These are phyloP conservation scores for Psilocybe azurescens DNA, from an alignment of 768 basidiomycete species.

Conservation along the genomic window DNA sequence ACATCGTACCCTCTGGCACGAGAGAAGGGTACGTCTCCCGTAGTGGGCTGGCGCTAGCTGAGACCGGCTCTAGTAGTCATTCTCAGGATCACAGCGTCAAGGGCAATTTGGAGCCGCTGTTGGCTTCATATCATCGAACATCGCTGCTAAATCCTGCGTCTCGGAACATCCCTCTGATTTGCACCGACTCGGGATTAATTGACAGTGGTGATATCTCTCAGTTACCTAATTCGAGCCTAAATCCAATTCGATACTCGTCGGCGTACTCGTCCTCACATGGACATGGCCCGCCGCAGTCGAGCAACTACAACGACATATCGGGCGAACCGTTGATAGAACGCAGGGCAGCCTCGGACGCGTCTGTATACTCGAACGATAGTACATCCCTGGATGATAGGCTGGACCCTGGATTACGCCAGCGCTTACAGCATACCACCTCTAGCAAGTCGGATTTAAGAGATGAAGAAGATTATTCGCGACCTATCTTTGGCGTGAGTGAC, in stretches of 20 bases:
- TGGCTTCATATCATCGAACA: conserved; percentile 25
- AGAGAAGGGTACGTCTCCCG: conserved; percentile 50
- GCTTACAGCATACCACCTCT: conserved; percentile 35
- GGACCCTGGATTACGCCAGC: conserved; percentile 46
- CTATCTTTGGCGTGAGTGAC: conserved; percentile 55
- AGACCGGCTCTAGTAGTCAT: conserved; percentile 8
- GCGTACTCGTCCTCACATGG: background rate
- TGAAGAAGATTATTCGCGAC: conserved; percentile 60
- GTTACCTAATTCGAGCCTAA: background rate
- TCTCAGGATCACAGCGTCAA: conserved; percentile 33
- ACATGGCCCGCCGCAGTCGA: background rate
- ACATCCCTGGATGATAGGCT: conserved; percentile 44
- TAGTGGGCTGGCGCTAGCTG: conserved; percentile 30
- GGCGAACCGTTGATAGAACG: conserved; percentile 6
- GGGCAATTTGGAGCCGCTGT: conserved; percentile 30
- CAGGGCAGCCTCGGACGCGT: conserved; percentile 29
- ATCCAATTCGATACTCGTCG: conserved; percentile 5
- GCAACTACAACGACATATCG: background rate
- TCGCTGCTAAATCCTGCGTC: conserved; percentile 5
- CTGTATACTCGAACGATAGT: conserved; percentile 39
- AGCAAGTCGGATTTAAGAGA: conserved; percentile 43
- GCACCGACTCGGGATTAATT: background rate
- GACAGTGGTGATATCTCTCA: background rate
- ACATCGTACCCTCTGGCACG: conserved; percentile 33
- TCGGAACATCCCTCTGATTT: background rate